phyloP scores from a whole-genome alignment of 2,329 filamentous ascomycete species.

The Huntiella bhutanensis region DNA sequence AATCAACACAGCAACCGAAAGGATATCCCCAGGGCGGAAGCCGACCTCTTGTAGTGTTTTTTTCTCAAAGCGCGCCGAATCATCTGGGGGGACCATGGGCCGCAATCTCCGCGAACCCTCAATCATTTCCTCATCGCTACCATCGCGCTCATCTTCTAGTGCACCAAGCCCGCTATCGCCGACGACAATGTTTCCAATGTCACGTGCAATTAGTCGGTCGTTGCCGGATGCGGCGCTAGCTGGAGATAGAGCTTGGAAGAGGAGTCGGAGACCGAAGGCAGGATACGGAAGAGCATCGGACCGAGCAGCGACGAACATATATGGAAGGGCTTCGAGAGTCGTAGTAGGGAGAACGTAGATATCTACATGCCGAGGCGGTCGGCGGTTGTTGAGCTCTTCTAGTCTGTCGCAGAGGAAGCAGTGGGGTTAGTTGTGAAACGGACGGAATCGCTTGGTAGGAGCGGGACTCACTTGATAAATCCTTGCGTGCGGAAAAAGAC shows the following conservation, averaged over 20 bases:
- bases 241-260: slow-evolving; percentile 70
- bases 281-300: slow-evolving; percentile 53
- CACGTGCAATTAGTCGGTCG: slow-evolving; percentile 51
- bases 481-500: slow-evolving; percentile 61
- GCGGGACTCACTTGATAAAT: slow-evolving; percentile 43
- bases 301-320: slow-evolving; percentile 48
- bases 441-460: too few species aligned
- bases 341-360: slow-evolving; percentile 78
- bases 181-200: slow-evolving; percentile 67
- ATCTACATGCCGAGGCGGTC: slow-evolving; percentile 48
- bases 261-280: slow-evolving; percentile 64
- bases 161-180: slow-evolving; percentile 35
- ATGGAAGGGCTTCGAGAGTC: slow-evolving; percentile 62
- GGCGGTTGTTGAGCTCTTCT: slow-evolving; percentile 45
- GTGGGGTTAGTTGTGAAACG: too few species aligned
- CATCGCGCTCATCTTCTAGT: slow-evolving; percentile 13
- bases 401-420: slow-evolving; percentile 26
- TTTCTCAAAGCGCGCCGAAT: slow-evolving; percentile 36
- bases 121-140: slow-evolving; percentile 29
- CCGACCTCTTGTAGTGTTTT: slow-evolving; percentile 60
- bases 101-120: slow-evolving; percentile 54
- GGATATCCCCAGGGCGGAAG: slow-evolving; percentile 78
- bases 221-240: slow-evolving; percentile 34
- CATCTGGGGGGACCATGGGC: slow-evolving; percentile 18
- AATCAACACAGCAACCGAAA: slow-evolving; percentile 65